Percentiles rank a stretch among this genome's conserved stretches.
Evolutionary conservation across 2,329 filamentous ascomycete species (phyloP).

Genomic region (Bipolaris cookei): DNA sequence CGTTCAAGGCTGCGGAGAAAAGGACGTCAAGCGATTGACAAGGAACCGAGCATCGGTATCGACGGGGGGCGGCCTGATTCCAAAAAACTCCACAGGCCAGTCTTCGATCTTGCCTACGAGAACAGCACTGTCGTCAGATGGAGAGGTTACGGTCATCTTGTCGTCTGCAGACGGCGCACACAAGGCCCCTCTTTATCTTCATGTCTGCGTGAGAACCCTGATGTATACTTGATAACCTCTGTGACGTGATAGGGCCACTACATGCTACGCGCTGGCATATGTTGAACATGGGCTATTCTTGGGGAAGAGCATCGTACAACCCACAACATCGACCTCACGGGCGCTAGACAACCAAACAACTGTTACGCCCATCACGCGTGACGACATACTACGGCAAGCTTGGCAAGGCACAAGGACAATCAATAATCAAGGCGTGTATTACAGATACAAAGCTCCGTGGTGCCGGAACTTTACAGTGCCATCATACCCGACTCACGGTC

Average conservation of each 20-base stretch:
- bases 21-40: not conserved
- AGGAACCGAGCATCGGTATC: not conserved
- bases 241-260: conserved; percentile 1
- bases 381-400: not conserved
- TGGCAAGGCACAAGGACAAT: not conserved
- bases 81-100: not conserved
- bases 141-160: not conserved
- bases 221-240: conserved; percentile 14
- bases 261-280: not conserved
- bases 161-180: not conserved
- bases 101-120: not conserved
- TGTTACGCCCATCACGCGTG: not conserved
- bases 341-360: not conserved
- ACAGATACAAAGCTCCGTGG: not conserved
- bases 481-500: not conserved
- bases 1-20: conserved; percentile 11
- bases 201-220: conserved; percentile 12
- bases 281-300: not conserved
- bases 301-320: not conserved
- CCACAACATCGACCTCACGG: not conserved
- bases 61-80: no score
- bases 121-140: not conserved
- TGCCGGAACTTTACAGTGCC: not conserved
- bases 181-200: conserved; percentile 10
- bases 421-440: not conserved